These are phyloP conservation scores for Tricholoma furcatifolium DNA, from an alignment of 768 basidiomycete species.

Conservation along the genomic window DNA sequence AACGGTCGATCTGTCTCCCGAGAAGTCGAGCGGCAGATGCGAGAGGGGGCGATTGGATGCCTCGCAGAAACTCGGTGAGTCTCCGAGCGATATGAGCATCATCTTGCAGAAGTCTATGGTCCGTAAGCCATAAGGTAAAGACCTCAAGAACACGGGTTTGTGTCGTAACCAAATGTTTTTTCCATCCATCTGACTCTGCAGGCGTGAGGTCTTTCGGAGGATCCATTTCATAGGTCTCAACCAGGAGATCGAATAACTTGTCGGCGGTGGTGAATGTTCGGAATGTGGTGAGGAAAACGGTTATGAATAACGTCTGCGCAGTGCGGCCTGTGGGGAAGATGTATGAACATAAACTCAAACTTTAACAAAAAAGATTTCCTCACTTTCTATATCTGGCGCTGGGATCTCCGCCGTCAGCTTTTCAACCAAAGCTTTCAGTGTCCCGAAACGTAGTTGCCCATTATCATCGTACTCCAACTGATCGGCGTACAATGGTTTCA, in stretches of 20 bases:
- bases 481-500: slow-evolving; percentile 56
- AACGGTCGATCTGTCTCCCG: slow-evolving; percentile 48
- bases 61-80: slow-evolving; percentile 53
- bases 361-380: slow-evolving; percentile 26
- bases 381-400: slow-evolving; percentile 50
- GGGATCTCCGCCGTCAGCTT: slow-evolving; percentile 50
- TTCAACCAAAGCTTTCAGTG: slow-evolving; percentile 70
- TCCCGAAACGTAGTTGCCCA: slow-evolving; percentile 66
- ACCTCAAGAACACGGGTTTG: slow-evolving; percentile 60
- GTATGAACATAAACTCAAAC: not conserved
- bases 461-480: slow-evolving; percentile 66
- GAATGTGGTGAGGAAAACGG: slow-evolving; percentile 82
- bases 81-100: slow-evolving; percentile 59
- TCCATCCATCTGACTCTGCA: slow-evolving; percentile 65
- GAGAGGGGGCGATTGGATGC: slow-evolving; percentile 39
- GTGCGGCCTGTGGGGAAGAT: slow-evolving; percentile 16
- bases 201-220: slow-evolving; percentile 47
- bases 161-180: slow-evolving; percentile 57
- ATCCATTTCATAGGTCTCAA: slow-evolving; percentile 59
- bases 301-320: slow-evolving; percentile 39
- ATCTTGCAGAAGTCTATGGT: slow-evolving; percentile 60
- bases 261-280: slow-evolving; percentile 74
- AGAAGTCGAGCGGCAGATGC: slow-evolving; percentile 47
- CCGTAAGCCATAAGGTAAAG: slow-evolving; percentile 61
- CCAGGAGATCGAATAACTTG: slow-evolving; percentile 65